Conservation (phyloP, 2,329 filamentous ascomycete species). For the Dactylellina sp. region DNA sequence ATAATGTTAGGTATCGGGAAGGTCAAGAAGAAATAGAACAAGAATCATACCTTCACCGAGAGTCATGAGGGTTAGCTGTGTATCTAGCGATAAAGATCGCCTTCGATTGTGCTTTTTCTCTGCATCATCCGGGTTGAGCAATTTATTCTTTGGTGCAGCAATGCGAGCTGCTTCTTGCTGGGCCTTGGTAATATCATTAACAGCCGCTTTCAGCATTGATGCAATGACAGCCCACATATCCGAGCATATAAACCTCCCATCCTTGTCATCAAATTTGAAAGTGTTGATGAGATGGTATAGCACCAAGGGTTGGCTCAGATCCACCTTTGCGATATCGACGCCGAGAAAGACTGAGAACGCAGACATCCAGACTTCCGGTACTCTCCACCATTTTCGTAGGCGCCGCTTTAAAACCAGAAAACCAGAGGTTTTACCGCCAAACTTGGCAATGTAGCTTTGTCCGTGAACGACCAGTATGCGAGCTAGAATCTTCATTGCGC, state of each 20-base stretch:
- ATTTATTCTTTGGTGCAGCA: constrained; percentile 35
- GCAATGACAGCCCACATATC: constrained; percentile 84
- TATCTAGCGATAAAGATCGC: constrained; percentile 60
- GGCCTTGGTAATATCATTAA: constrained; percentile 76
- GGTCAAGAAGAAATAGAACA: constrained; percentile 16
- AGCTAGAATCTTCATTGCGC: constrained; percentile 84
- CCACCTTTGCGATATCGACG: constrained; percentile 78
- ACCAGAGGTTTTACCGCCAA: constrained; percentile 85
- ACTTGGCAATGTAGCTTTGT: constrained; percentile 83
- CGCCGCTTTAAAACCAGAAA: constrained; percentile 82
- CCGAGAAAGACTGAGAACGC: constrained; percentile 88
- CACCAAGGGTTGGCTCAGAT: constrained; percentile 79
- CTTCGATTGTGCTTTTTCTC: constrained; percentile 54
- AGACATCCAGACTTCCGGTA: constrained; percentile 84
- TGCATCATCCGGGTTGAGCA: constrained; percentile 47
- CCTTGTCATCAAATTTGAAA: constrained; percentile 71
- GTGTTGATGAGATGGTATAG: constrained; percentile 78
- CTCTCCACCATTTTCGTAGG: constrained; percentile 88
- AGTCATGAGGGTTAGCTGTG: constrained; percentile 54
- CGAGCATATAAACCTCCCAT: constrained; percentile 61
- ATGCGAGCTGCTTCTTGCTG: constrained; percentile 67
- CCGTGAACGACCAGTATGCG: constrained; percentile 87
- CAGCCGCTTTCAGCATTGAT: constrained; percentile 85
- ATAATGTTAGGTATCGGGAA: constrained; percentile 1
- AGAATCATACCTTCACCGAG: constrained; percentile 48